These are phyloP conservation scores for Melaleuca quinquenervia DNA, from an alignment of 345 rosid genomes.

Conservation along the genomic window DNA sequence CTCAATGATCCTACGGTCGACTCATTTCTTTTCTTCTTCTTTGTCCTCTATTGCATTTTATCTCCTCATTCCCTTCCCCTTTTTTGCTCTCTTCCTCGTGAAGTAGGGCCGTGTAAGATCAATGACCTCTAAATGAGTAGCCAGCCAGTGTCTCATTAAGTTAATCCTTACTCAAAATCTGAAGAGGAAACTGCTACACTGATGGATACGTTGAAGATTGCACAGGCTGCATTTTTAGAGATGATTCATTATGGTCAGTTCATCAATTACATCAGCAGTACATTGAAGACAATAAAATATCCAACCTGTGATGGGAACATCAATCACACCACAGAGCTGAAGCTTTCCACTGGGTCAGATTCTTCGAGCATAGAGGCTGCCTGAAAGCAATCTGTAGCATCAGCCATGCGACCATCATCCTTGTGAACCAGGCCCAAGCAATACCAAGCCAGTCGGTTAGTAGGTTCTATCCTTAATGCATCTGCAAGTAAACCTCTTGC, in stretches of 20 bases:
- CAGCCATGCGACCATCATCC: conserved; percentile 74
- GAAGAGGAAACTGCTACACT: not conserved
- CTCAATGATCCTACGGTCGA: not conserved
- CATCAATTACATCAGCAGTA: not conserved
- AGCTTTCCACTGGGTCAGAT: conserved; percentile 81
- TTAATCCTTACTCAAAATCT: not conserved
- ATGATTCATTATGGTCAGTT: not conserved
- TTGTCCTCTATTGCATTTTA: not conserved
- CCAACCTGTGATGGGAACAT: conserved; percentile 3
- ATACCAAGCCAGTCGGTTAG: conserved; percentile 80
- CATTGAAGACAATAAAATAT: not conserved
- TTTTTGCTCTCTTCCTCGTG: not conserved
- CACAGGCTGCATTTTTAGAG: not conserved
- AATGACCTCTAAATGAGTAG: not conserved
- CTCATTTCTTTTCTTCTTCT: not conserved
- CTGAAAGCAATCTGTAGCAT: conserved; percentile 85
- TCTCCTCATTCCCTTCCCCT: not conserved
- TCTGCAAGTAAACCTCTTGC: conserved; percentile 81
- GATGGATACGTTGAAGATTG: not conserved
- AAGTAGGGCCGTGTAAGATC: not conserved
- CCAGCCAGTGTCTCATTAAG: not conserved
- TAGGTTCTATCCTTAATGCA: conserved; percentile 84
- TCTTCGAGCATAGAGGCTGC: conserved; percentile 96
- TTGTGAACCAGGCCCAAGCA: conserved; percentile 72
- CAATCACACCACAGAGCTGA: conserved; percentile 46